phyloP scores from a whole-genome alignment of 305 asterid species.

The Coffea humblotiana region DNA sequence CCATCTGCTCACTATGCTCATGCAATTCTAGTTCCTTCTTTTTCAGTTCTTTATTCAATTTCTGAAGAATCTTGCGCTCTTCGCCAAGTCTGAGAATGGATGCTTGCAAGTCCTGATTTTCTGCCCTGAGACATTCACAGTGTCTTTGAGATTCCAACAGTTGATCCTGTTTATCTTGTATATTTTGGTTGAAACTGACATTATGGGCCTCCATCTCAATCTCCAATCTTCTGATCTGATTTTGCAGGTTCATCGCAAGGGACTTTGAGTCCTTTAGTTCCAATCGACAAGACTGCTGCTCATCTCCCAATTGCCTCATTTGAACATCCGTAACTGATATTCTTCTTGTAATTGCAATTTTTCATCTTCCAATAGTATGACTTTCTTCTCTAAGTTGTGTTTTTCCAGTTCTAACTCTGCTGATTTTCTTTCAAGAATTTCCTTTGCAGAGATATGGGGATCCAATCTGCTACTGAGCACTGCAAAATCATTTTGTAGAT shows the following conservation, averaged over 20 bases:
- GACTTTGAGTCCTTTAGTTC: slow-evolving; percentile 38
- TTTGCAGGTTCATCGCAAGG: slow-evolving; percentile 38
- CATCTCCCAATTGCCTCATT: slow-evolving; percentile 37
- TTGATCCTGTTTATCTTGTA: slow-evolving; percentile 41
- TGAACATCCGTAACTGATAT: slow-evolving; percentile 39
- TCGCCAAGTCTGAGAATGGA: slow-evolving; percentile 34
- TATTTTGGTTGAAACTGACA: slow-evolving; percentile 35
- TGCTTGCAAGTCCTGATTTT: slow-evolving; percentile 41
- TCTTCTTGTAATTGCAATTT: slow-evolving; percentile 32
- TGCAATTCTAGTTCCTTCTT: slow-evolving; percentile 46
- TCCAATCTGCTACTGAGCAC: slow-evolving; percentile 33
- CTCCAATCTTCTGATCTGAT: slow-evolving; percentile 44
- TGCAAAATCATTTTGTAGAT: slow-evolving; percentile 38
- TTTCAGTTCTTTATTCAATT: slow-evolving; percentile 40
- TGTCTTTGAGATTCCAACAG: slow-evolving; percentile 46
- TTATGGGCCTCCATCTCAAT: slow-evolving; percentile 36
- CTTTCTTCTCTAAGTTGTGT: slow-evolving; percentile 33
- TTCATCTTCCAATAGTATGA: slow-evolving; percentile 45
- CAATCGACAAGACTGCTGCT: slow-evolving; percentile 36
- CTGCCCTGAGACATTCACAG: slow-evolving; percentile 41
- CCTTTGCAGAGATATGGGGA: slow-evolving; percentile 35
- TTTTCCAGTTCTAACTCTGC: slow-evolving; percentile 42
- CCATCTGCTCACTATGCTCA: slow-evolving; percentile 38
- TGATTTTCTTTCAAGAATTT: slow-evolving; percentile 37
- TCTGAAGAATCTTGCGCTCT: slow-evolving; percentile 37